phyloP scores from a whole-genome alignment of 2,329 filamentous ascomycete species.

The Alternaria sp. region DNA sequence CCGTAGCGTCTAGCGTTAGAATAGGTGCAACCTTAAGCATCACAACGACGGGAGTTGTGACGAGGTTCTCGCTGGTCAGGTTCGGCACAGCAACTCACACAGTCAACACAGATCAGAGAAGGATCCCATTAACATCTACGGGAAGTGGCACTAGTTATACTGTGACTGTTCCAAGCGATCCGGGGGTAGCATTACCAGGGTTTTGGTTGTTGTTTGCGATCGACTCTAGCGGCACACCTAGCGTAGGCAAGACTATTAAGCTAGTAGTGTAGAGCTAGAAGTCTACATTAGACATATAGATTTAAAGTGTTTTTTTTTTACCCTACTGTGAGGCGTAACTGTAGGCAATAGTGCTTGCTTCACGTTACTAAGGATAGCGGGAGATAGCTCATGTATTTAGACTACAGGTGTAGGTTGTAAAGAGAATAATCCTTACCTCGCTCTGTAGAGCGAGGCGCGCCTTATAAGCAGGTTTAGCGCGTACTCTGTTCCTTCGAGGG shows the following conservation, averaged over 20 bases:
- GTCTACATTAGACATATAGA: too few relatives aligned
- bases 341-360: too few relatives aligned
- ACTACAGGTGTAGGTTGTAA: too few relatives aligned
- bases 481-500: too few relatives aligned
- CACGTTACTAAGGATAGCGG: too few relatives aligned
- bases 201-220: slow-evolving; percentile 65
- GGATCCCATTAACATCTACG: slow-evolving; percentile 55
- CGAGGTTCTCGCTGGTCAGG: slow-evolving; percentile 57
- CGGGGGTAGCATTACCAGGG: slow-evolving; percentile 61
- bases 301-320: too few relatives aligned
- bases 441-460: too few relatives aligned
- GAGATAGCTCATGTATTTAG: too few relatives aligned
- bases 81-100: slow-evolving; percentile 62
- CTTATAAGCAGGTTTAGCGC: too few relatives aligned
- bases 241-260: slow-evolving; percentile 55
- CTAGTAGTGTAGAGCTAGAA: background rate
- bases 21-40: slow-evolving; percentile 45
- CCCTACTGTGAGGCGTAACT: too few relatives aligned
- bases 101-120: slow-evolving; percentile 66
- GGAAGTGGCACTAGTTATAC: slow-evolving; percentile 50
- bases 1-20: slow-evolving; percentile 38
- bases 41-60: slow-evolving; percentile 35
- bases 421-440: too few relatives aligned
- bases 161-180: slow-evolving; percentile 56
- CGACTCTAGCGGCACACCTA: slow-evolving; percentile 57